Conservation (phyloP, 2,329 filamentous ascomycete species). For the Lasiodiplodia citricola region DNA sequence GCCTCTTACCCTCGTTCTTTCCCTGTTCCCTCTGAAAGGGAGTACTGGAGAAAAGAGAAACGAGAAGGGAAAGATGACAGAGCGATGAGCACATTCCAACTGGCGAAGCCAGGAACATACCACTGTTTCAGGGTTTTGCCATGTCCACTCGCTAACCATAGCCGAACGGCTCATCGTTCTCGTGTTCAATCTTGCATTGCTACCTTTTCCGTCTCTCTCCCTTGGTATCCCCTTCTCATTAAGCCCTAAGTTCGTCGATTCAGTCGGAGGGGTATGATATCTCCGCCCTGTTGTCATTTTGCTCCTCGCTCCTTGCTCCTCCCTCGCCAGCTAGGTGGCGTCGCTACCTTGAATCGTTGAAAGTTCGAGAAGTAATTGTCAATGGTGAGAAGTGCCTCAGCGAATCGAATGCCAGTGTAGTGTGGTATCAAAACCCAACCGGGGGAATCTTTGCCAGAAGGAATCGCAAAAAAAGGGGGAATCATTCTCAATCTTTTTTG, state of each 20-base stretch:
- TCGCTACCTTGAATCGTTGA: constrained; percentile 16
- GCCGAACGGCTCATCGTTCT: background rate
- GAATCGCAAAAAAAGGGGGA: constrained; percentile 23
- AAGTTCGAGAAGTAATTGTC: constrained; percentile 15
- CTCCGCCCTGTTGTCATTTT: constrained; percentile 15
- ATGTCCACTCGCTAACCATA: background rate
- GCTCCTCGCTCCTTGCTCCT: constrained; percentile 21
- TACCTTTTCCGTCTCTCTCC: background rate
- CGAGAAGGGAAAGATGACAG: background rate
- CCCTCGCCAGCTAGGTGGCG: constrained; percentile 20
- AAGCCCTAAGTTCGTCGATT: background rate
- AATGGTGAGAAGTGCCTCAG: constrained; percentile 5
- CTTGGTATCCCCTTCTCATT: background rate
- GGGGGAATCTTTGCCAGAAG: constrained; percentile 25
- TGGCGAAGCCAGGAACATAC: constrained; percentile 9
- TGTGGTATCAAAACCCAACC: constrained; percentile 25
- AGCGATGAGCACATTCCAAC: background rate
- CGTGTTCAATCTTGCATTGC: background rate
- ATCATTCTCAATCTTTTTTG: constrained; percentile 23
- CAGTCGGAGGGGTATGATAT: background rate
- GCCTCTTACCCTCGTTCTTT: background rate
- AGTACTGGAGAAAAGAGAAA: background rate
- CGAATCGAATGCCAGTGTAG: constrained; percentile 17
- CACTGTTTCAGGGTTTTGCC: constrained; percentile 18
- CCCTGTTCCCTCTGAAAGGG: background rate